Conservation (phyloP, 257 asterid genomes). For the Penstemon barbatus region DNA sequence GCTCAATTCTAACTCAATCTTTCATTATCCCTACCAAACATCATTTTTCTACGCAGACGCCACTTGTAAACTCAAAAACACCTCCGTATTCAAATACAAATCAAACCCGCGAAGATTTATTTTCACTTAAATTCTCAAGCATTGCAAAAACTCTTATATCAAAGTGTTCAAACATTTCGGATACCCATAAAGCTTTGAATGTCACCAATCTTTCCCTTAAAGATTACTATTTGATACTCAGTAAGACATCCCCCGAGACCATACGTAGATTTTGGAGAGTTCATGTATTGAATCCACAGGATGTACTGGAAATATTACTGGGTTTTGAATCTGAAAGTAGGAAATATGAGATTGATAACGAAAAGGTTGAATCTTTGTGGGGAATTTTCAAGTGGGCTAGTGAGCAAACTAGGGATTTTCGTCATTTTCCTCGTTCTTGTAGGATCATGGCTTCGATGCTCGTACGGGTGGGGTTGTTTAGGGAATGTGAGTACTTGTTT, state of each 20-base stretch:
- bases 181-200: slow-evolving; percentile 40
- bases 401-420: slow-evolving; percentile 44
- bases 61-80: slow-evolving; percentile 14
- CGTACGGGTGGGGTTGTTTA: slow-evolving; percentile 51
- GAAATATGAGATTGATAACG: slow-evolving; percentile 44
- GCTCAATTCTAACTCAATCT: slow-evolving; percentile 26
- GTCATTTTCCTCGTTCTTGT: slow-evolving; percentile 61
- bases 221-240: slow-evolving; percentile 55
- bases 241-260: slow-evolving; percentile 52
- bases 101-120: slow-evolving; percentile 31
- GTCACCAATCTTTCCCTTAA: slow-evolving; percentile 38
- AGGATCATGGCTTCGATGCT: slow-evolving; percentile 79
- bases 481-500: slow-evolving; percentile 66
- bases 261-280: slow-evolving; percentile 79
- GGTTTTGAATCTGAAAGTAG: slow-evolving; percentile 50
- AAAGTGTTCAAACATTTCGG: slow-evolving; percentile 31
- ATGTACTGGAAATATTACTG: slow-evolving; percentile 68
- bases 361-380: slow-evolving; percentile 72
- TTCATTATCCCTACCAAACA: neutral
- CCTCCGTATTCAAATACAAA: slow-evolving; percentile 23
- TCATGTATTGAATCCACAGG: slow-evolving; percentile 53
- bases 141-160: slow-evolving; percentile 46
- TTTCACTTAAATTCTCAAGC: slow-evolving; percentile 34
- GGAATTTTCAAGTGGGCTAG: slow-evolving; percentile 66
- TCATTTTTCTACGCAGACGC: slow-evolving; percentile 24